Conservation (phyloP, 169 alveolate genomes). For the Plasmodium malariae region DNA sequence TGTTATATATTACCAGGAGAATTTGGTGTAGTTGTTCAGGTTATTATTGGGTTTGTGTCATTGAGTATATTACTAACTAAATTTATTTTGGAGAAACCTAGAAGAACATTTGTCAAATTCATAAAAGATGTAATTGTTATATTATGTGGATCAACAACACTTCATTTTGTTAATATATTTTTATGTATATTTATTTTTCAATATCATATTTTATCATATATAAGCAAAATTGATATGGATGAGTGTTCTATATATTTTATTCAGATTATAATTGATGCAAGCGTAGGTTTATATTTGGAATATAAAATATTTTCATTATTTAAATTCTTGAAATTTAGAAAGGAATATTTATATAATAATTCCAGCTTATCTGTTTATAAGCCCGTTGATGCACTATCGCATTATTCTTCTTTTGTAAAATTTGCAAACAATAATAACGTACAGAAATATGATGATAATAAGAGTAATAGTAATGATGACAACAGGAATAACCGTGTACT, state of each 20-base stretch:
- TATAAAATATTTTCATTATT: conserved; percentile 64
- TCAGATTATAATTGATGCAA: conserved; percentile 84
- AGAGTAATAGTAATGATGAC: background rate
- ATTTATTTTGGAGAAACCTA: conserved; percentile 81
- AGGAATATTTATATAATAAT: conserved; percentile 15
- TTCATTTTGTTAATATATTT: conserved; percentile 82
- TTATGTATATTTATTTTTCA: conserved; percentile 80
- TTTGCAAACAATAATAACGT: background rate
- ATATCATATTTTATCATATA: conserved; percentile 9
- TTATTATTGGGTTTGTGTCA: conserved; percentile 79
- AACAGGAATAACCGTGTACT: background rate
- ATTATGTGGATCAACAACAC: conserved; percentile 83
- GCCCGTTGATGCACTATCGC: conserved; percentile 43
- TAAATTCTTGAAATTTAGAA: conserved; percentile 42
- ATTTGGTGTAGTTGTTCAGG: conserved; percentile 84
- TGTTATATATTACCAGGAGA: conserved; percentile 86
- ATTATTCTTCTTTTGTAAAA: conserved; percentile 33
- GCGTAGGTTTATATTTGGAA: conserved; percentile 83
- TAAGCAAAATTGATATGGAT: conserved; percentile 68
- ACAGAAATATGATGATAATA: background rate
- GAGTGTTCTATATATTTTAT: conserved; percentile 86
- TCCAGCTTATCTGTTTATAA: conserved; percentile 12
- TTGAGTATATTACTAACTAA: conserved; percentile 80
- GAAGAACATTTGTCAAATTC: conserved; percentile 79
- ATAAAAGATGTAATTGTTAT: conserved; percentile 80